phyloP scores from a whole-genome alignment of 2,329 filamentous ascomycete genomes.

The Dactylellina sp. region DNA sequence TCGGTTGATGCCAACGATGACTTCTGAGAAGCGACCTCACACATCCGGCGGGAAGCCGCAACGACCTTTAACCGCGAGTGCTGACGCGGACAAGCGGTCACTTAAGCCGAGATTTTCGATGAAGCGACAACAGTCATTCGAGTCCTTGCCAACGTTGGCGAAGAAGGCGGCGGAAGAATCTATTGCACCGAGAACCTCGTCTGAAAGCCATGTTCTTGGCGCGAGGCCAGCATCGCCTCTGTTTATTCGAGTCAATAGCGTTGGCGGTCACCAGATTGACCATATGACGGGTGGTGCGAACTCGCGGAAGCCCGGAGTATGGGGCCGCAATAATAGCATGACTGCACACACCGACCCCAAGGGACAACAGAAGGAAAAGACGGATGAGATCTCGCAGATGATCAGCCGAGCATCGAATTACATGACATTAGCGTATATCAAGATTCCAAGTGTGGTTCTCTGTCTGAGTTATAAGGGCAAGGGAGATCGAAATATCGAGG shows the following conservation, averaged over 20 bases:
- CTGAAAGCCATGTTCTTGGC: constrained; percentile 24
- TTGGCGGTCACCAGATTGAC: constrained; percentile 37
- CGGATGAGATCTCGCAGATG: constrained; percentile 96
- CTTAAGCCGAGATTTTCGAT: constrained; percentile 46
- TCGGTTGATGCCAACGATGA: constrained; percentile 46
- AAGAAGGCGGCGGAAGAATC: constrained; percentile 37
- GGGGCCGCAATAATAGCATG: constrained; percentile 59
- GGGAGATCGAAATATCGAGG: constrained; percentile 92
- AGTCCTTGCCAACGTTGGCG: constrained; percentile 66
- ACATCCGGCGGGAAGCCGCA: constrained; percentile 40
- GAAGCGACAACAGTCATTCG: constrained; percentile 67
- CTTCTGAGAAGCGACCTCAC: constrained; percentile 53
- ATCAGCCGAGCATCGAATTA: constrained; percentile 93
- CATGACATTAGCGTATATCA: constrained; percentile 96
- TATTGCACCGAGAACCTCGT: constrained; percentile 28
- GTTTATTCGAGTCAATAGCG: constrained; percentile 39
- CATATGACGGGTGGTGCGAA: constrained; percentile 13
- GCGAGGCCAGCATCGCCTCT: constrained; percentile 36
- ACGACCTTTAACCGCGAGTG: constrained; percentile 63
- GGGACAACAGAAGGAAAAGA: constrained; percentile 66
- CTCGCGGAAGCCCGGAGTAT: constrained; percentile 32
- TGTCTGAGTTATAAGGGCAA: constrained; percentile 84
- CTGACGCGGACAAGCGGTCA: constrained; percentile 63
- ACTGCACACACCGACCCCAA: constrained; percentile 55
- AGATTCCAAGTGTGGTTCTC: constrained; percentile 92